These are phyloP conservation scores for Myriosclerotinia curreyana DNA, from an alignment of 2,329 filamentous ascomycete species.

Conservation along the genomic window DNA sequence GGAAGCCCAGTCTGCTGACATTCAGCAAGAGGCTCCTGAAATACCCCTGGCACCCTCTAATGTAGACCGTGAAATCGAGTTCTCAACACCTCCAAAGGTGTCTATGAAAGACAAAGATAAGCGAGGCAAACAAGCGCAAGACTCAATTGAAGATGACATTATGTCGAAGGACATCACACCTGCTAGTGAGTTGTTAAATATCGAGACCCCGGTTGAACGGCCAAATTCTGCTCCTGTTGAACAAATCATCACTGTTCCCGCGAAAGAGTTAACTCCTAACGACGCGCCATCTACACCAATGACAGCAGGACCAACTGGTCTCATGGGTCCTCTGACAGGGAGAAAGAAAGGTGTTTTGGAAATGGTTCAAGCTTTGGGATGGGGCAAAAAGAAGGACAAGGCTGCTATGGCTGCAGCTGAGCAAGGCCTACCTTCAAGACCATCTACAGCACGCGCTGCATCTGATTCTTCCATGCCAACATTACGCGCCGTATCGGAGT, in stretches of 20 bases:
- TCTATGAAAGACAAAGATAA: slow-evolving; percentile 35
- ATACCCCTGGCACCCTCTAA: neutral
- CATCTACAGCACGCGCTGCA: slow-evolving; percentile 12
- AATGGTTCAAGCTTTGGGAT: slow-evolving; percentile 20
- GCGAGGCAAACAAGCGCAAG: slow-evolving; percentile 14
- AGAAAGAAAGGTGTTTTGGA: slow-evolving; percentile 20
- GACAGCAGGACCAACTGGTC: slow-evolving; percentile 13
- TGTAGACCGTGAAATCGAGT: neutral
- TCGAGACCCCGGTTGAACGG: neutral
- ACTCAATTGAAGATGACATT: slow-evolving; percentile 12
- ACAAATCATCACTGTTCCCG: slow-evolving; percentile 13
- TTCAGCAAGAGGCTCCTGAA: neutral
- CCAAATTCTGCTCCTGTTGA: slow-evolving; percentile 8
- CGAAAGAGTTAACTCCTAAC: neutral
- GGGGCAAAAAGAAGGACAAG: slow-evolving; percentile 21
- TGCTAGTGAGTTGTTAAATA: neutral
- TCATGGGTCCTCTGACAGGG: slow-evolving; percentile 13
- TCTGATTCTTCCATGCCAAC: slow-evolving; percentile 3
- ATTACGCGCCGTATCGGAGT: slow-evolving; percentile 3
- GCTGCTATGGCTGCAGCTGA: slow-evolving; percentile 10
- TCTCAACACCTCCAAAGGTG: slow-evolving; percentile 14
- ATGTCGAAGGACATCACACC: neutral
- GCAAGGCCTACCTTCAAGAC: slow-evolving; percentile 13
- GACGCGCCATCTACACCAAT: slow-evolving; percentile 10
- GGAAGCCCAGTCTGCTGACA: neutral